Evolutionary conservation across 306 rosid species (phyloP), one percentile per base, ranked within the genome.

Genomic region (Gastrolobium villosum): DNA sequence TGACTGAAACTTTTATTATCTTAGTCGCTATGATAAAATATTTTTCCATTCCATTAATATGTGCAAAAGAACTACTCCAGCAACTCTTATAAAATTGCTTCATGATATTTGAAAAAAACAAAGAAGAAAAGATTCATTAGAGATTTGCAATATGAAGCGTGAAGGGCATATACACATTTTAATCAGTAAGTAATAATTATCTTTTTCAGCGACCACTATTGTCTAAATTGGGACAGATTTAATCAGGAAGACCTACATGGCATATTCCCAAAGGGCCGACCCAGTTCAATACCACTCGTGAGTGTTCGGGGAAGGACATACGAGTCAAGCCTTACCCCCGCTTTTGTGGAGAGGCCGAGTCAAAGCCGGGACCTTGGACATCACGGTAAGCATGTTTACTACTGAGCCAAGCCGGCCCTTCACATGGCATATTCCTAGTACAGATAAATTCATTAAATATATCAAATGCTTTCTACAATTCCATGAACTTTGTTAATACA

Each of bases 1-100:
- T 41, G 57, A 65, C 20, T 13, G 64, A 10, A 41, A 37, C 37
- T 43, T 41, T 9, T 52, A 64, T 45, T 11, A 5, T 52, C 61
- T 34, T 79, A 67, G 46, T 37, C 67, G 40, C 52, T 36, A 7
- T 30, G 20, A 34, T 2, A 77, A 61, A 65, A 65, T 20, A 50
- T 71, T 70, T 35, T 15, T 36, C 48, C 65, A 31, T 48, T 13
- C 55, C 65, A 78, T 9, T 56, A 52, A 46, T 36, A 63, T 69
- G 31, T 20, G 63, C 26, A 69, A 32, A 78, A 59, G 71, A 79
- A 11, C 37, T 30, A 62, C 43, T 79, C 65, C 11, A 4, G 26
- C 26, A 20, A 20, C 26, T 20, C 26, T 20, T 20, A 20, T 34
- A 37, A 35, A 54, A 39, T 35, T 14, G 44, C 48, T 59, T 14